Base-by-base conservation (phyloP, 768 basidiomycete species). In the Solioccasus polychromus region DNA sequence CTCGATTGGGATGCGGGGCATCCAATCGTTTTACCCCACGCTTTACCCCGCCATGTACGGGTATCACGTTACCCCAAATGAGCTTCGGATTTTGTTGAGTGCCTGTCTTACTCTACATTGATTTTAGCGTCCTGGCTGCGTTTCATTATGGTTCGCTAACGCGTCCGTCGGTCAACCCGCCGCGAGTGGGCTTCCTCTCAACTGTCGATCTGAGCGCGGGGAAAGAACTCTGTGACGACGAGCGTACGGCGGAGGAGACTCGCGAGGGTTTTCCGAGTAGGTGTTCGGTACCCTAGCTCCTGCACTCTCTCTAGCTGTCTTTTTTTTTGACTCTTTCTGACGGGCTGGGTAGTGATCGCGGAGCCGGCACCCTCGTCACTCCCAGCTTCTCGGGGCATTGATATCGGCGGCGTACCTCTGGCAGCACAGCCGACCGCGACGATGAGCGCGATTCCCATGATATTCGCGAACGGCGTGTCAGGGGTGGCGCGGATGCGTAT, bases 91-190 rank as follows among this genome's bases (percentile, higher is more conserved):
- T 47, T 8, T 15, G 31, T 34, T 12, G n/a, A 17, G 17, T 34
- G n/a, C 4, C 15, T 10, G n/a, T 17, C 32, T 17, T 32, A 10
- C 32, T 34, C 17, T n/a, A 34, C 32, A 17, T 15, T 31, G 20
- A 39, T 47, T 32, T n/a, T 52, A 87, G 88, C 12, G 83, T 81
- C 7, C 56, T 88, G 15, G 73, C 80, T 10, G 67, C 85, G 18
- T 89, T 80, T 59, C 77, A 88, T 61, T 88, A 79, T 58, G 88
- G 88, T 7, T 85, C 88, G 53, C 59, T 88, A 31, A 76, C 76
- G 0, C 73, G 80, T 47, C 87, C 87, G 1, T 84, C 83, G 1
- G 66, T 66, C 47, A 84, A 88, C 57, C 76, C 78, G 3, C 82
- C 88, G 2, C 77, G 78, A 10, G 75, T 89, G 34, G 88, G 87